Evolutionary conservation across 2,329 filamentous ascomycete genomes (phyloP).

Genomic region (Fusarium fujikuroi): DNA sequence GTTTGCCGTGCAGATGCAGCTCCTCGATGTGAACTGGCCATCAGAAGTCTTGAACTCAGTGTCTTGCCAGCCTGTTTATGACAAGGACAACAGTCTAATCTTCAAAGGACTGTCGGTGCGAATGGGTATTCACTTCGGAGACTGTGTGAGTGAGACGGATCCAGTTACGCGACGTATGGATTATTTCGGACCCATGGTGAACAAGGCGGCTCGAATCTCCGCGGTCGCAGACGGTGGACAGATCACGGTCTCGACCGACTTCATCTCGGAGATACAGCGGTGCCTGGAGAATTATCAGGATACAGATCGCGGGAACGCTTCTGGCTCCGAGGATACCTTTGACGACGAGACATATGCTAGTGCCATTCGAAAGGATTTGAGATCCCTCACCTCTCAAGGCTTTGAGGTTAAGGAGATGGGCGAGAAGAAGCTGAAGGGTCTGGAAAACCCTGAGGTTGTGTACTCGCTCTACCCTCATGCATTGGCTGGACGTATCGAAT

Average conservation of each 20-base stretch:
- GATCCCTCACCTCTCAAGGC: slow-evolving; percentile 87
- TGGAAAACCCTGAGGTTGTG: slow-evolving; percentile 96
- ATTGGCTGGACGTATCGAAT: slow-evolving; percentile 80
- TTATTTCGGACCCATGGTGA: slow-evolving; percentile 99
- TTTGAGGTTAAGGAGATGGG: slow-evolving; percentile 98
- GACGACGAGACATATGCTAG: slow-evolving; percentile 79
- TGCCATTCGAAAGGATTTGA: slow-evolving; percentile 86
- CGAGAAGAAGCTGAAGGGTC: slow-evolving; percentile 92
- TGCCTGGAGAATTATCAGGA: slow-evolving; percentile 92
- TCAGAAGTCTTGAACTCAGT: slow-evolving; percentile 89
- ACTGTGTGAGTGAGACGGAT: slow-evolving; percentile 93
- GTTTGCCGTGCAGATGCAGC: slow-evolving; percentile 89
- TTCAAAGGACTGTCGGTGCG: slow-evolving; percentile 94
- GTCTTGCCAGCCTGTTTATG: slow-evolving; percentile 82
- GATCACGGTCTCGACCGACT: slow-evolving; percentile 96
- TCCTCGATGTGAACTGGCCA: slow-evolving; percentile 93
- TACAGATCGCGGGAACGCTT: slow-evolving; percentile 75
- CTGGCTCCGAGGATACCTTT: slow-evolving; percentile 73
- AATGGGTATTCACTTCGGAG: slow-evolving; percentile 97
- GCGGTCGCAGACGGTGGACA: slow-evolving; percentile 95
- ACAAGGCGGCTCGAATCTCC: slow-evolving; percentile 93
- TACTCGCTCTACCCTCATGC: slow-evolving; percentile 95
- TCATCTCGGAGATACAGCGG: slow-evolving; percentile 94
- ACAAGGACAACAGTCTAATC: slow-evolving; percentile 87
- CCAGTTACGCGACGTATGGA: slow-evolving; percentile 98